Base-by-base conservation (phyloP, 2,329 filamentous ascomycete genomes). In the Acrocalymma vagum region DNA sequence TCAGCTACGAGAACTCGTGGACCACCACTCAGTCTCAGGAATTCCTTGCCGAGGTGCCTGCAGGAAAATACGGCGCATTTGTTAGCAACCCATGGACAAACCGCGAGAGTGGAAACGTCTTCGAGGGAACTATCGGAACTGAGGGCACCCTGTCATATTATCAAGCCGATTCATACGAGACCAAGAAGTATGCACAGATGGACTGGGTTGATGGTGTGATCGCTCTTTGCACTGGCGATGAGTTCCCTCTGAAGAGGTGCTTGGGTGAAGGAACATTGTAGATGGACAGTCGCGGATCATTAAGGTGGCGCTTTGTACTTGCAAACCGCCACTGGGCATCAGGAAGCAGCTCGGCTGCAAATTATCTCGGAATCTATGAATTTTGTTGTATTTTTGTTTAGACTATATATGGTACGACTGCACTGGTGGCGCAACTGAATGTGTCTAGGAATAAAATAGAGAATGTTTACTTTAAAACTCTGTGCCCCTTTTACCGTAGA, bases 131-230 rank as follows among this genome's bases (percentile, higher is more conserved):
- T 28, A 62, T 69, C 35, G 70, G 70, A 27, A 48, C 50, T 2
- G 55, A 59, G 4, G 56, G 50, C 7, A 50, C 38, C 11, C 28
- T 56, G 31, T 45, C 42, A 0, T 39, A 48, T 22, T 74, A 69
- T 49, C 55, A 56, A 38, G 61, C 53, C n/a, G 70, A 74, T 50
- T 62, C 55, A 2, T 73, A 70, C 45, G 39, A 49, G 2, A 55
- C 48, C 40, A 67, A 68, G 57, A 39, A 25, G 9, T 72, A 61
- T 34, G 61, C 53, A 11, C 46, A 54, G 22, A 41, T 75, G 44
- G 42, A 45, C 16, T 75, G 72, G 72, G 71, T 74, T 8, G 63
- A 71, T 53, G 72, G 72, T 9, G 55, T 63, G 8, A 72, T 74
- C 31, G 42, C 48, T 6, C 55, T 74, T 2, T 74, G 72, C 58